phyloP scores from a whole-genome alignment of 73 alveolate species.

The Tetrahymena elliotti region DNA sequence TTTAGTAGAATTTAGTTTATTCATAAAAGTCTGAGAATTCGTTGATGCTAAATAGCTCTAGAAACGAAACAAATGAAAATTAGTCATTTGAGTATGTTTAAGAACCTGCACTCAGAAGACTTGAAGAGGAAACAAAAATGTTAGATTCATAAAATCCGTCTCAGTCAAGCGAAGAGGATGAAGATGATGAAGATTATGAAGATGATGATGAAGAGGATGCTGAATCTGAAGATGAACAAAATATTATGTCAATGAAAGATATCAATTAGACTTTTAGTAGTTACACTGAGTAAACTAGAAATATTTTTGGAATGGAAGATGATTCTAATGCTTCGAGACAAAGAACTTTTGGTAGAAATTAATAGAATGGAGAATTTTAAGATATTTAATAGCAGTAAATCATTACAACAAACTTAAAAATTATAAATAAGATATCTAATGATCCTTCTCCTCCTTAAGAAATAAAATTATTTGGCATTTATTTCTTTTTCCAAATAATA shows the following conservation, averaged over 20 bases:
- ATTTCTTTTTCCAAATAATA: not conserved
- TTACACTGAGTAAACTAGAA: not conserved
- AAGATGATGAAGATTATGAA: not conserved
- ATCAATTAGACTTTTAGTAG: not conserved
- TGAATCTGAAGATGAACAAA: not conserved
- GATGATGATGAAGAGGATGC: not conserved
- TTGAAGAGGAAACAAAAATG: not conserved
- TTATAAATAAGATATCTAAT: not conserved
- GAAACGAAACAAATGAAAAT: not conserved
- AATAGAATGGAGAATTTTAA: not conserved
- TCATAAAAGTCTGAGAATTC: not conserved
- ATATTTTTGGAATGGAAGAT: not conserved
- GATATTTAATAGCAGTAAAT: not conserved
- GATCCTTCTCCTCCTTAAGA: not conserved
- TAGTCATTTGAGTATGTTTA: not conserved
- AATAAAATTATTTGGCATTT: not conserved
- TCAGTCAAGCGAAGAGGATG: not conserved
- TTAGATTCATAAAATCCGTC: not conserved
- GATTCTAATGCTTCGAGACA: not conserved
- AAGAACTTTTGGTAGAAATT: not conserved
- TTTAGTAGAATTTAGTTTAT: not conserved
- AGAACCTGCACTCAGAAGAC: not conserved
- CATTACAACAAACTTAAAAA: not conserved
- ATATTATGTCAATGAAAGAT: not conserved
- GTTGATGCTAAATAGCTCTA: not conserved